Base-by-base conservation (phyloP, 2,329 filamentous ascomycete species). In the Didymella glomerata region DNA sequence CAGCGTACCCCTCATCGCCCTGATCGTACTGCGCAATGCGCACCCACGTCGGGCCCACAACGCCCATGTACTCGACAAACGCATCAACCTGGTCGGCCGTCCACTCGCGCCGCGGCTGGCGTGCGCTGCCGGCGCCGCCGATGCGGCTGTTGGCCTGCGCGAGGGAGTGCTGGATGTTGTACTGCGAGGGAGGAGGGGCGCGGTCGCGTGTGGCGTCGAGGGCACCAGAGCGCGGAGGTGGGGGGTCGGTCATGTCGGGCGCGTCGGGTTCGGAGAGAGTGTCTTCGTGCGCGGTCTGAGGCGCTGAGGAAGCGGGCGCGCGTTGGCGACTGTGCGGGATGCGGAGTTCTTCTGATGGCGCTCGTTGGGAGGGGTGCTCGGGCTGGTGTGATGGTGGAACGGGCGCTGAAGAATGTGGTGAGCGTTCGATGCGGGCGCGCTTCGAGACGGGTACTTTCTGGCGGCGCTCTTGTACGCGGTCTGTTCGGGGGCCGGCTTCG, bases 31-130 rank as follows among this genome's bases (percentile, higher is more conserved):
- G 4, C 4, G 14, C 13, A 2, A 44, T 42, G 4, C 71, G 84
- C 0, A 51, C 25, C 2, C 83, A 62, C 77, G 84, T 90, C 10
- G 70, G 71, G 5, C 73, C 75, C 1, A 44, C 83, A 83, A 45
- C 78, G 1, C 64, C 78, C 60, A 90, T 83, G 25, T 84, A 76
- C 0, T 80, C 64, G 3, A 84, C 74, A 1, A 90, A 74, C 0
- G 74, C 75, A 3, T 73, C 58, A 44, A 78, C 77, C 42, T 79
- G 79, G 2, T 69, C 68, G 4, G 3, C 10, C 0, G 68, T 64
- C 75, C 75, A 77, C 1, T 27, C 44, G 18, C 48, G 60, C 1
- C 67, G 68, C 4, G 45, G 38, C 58, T 69, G 71, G 5, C 70
- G 66, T 11, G 55, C 46, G 25, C 49, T 60, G n/a, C 30, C 58